These are phyloP conservation scores for Candida silvatica DNA, from an alignment of 805 yeast species.

Conservation along the genomic window DNA sequence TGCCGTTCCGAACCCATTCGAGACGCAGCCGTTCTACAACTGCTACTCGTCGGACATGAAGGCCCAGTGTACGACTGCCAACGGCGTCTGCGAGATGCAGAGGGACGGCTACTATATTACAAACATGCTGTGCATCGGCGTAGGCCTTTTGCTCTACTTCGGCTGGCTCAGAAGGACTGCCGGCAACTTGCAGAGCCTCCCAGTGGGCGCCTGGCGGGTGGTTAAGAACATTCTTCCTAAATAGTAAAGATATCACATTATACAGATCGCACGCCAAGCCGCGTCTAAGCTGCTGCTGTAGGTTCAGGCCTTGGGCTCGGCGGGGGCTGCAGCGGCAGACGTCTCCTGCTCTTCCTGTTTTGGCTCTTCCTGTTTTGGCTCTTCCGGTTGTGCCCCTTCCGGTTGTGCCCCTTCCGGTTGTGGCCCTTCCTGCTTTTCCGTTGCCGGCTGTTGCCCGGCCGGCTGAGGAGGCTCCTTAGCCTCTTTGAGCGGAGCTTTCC, in stretches of 20 bases:
- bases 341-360: not conserved
- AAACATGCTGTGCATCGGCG: conserved; percentile 57
- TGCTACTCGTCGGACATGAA: conserved; percentile 29
- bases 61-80: conserved; percentile 38
- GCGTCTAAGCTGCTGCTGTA: no score
- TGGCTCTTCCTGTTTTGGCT: not conserved
- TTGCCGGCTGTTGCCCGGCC: no score
- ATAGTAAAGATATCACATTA: no score
- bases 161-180: conserved; percentile 60
- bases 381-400: not conserved
- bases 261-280: no score
- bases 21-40: conserved; percentile 17
- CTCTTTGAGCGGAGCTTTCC: no score
- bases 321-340: no score
- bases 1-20: conserved; percentile 15
- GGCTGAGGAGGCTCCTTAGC: no score
- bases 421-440: no score
- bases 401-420: not conserved
- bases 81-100: conserved; percentile 46
- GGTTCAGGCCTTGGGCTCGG: no score
- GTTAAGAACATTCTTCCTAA: conserved; percentile 2
- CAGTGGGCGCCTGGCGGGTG: conserved; percentile 72
- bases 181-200: conserved; percentile 58
- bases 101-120: conserved; percentile 83
- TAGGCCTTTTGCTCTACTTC: conserved; percentile 60